These are phyloP conservation scores for Jimgerdemannia lactiflua DNA, from an alignment of 192 early-diverging fungal genomes.

Conservation along the genomic window DNA sequence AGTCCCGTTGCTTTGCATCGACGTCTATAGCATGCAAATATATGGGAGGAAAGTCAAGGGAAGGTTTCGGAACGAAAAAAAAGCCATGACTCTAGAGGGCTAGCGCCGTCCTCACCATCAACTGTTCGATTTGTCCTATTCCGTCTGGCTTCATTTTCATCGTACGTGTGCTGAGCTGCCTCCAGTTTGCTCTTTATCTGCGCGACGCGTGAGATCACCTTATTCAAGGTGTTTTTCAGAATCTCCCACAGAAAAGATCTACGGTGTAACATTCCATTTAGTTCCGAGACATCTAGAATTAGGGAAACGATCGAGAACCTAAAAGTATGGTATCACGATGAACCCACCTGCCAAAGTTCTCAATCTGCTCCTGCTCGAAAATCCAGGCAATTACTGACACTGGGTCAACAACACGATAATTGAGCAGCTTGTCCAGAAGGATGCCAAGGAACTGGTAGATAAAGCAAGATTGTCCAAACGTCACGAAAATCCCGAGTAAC, in stretches of 20 bases:
- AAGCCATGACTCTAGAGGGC: not conserved
- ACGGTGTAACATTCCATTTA: not conserved
- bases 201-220: slow-evolving; percentile 78
- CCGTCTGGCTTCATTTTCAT: slow-evolving; percentile 24
- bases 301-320: too few species aligned
- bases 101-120: not conserved
- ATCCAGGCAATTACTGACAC: slow-evolving; percentile 77
- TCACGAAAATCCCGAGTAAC: not conserved
- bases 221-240: slow-evolving; percentile 78
- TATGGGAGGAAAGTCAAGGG: not conserved
- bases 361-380: slow-evolving; percentile 53
- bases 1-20: slow-evolving; percentile 35
- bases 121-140: slow-evolving; percentile 8
- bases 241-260: slow-evolving; percentile 85
- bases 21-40: slow-evolving; percentile 5
- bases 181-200: slow-evolving; percentile 62
- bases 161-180: slow-evolving; percentile 23
- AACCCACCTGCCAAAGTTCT: slow-evolving; percentile 35
- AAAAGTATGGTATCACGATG: not conserved
- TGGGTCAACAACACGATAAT: slow-evolving; percentile 92
- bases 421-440: slow-evolving; percentile 90
- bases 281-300: not conserved
- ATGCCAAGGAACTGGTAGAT: slow-evolving; percentile 77
- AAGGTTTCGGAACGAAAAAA: not conserved
- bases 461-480: not conserved